phyloP scores from a whole-genome alignment of 176 grass and related monocot species.

The Alloteropsis semialata region DNA sequence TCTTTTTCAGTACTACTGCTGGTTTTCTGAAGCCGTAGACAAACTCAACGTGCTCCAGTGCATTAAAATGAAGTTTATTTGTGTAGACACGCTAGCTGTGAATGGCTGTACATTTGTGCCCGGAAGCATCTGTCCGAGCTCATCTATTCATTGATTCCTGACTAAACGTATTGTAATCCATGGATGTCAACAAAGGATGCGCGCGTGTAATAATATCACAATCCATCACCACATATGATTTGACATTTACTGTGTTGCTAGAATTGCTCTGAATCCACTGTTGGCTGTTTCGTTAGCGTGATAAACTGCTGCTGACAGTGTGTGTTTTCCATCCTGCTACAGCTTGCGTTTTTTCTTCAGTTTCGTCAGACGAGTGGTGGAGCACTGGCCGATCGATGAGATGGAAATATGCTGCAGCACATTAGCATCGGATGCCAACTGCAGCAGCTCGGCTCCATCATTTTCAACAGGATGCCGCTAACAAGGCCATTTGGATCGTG shows the following conservation, averaged over 20 bases:
- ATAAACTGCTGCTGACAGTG: not conserved
- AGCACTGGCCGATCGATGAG: not conserved
- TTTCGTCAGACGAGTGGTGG: not conserved
- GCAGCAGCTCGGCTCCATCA: not conserved
- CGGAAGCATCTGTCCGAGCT: conserved; percentile 9
- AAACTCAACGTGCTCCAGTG: not conserved
- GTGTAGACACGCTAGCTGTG: not conserved
- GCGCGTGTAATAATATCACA: not conserved
- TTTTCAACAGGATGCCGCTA: not conserved
- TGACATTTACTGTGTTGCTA: not conserved
- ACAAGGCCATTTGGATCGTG: not conserved
- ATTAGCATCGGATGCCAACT: conserved; percentile 7
- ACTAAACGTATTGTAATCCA: not conserved
- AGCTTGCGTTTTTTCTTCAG: not conserved
- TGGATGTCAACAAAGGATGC: conserved; percentile 13
- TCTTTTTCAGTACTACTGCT: not conserved
- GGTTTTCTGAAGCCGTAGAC: not conserved
- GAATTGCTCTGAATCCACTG: not conserved
- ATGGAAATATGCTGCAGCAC: not conserved
- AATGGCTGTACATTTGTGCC: conserved; percentile 5
- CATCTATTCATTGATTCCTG: not conserved
- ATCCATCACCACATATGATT: not conserved
- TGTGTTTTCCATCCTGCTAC: not conserved
- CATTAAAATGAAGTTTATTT: not conserved
- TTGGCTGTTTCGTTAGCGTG: not conserved